Percentiles rank a stretch among this genome's conserved stretches.
phyloP scores from a whole-genome alignment of 2,329 filamentous ascomycete genomes.

The Diaporthe citriasiana region DNA sequence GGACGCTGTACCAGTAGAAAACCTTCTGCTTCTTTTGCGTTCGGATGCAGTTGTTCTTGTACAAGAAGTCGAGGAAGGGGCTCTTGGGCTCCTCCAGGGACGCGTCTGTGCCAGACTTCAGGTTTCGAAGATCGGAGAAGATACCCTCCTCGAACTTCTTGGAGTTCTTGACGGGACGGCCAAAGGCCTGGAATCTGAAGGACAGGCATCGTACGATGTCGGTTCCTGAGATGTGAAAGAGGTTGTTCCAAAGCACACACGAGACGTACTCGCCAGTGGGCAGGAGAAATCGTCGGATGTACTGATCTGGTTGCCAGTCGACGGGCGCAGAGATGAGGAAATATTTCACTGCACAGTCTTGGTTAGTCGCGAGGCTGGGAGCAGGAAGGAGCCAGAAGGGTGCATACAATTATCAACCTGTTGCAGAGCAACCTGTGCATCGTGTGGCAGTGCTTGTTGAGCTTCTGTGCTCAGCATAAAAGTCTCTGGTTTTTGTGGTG shows the following conservation, averaged over 20 bases:
- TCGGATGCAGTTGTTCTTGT: slow-evolving; percentile 99
- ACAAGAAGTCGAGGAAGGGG: slow-evolving; percentile 96
- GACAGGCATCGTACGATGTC: slow-evolving; percentile 98
- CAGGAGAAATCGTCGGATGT: slow-evolving; percentile 94
- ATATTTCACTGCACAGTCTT: slow-evolving; percentile 85
- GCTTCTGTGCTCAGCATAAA: slow-evolving; percentile 99
- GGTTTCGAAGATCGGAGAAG: slow-evolving; percentile 97
- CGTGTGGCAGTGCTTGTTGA: slow-evolving; percentile 94
- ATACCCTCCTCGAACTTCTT: slow-evolving; percentile 99
- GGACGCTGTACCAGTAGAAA: slow-evolving; percentile 99
- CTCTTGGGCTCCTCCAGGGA: slow-evolving; percentile 99
- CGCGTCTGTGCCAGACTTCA: slow-evolving; percentile 98
- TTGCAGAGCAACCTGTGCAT: slow-evolving; percentile 96
- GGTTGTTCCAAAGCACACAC: slow-evolving; percentile 97
- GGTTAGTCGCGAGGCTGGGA: slow-evolving; percentile 45
- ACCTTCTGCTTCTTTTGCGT: slow-evolving; percentile 99
- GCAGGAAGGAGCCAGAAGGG: not conserved
- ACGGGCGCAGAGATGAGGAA: slow-evolving; percentile 99
- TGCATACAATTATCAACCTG: slow-evolving; percentile 95
- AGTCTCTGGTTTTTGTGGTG: slow-evolving; percentile 96
- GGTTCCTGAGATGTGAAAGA: slow-evolving; percentile 99
- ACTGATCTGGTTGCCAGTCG: slow-evolving; percentile 97
- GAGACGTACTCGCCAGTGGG: slow-evolving; percentile 99
- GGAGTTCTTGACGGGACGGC: slow-evolving; percentile 97
- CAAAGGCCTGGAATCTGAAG: slow-evolving; percentile 98